Evolutionary conservation across 2,329 filamentous ascomycete species (phyloP).

Genomic region (Colletotrichum navitas): DNA sequence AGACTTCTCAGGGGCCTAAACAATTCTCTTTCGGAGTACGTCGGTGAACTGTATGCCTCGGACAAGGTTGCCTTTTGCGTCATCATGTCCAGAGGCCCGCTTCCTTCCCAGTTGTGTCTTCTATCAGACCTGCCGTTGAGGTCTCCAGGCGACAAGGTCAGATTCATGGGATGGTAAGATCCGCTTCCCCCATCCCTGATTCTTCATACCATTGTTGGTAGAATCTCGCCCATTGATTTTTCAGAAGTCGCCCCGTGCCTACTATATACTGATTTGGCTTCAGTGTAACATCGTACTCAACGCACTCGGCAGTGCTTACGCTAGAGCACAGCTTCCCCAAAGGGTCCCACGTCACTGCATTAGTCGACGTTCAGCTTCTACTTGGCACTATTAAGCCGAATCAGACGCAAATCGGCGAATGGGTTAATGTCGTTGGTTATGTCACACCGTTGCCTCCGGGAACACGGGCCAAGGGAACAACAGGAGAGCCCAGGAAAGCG

Average conservation of each 20-base stretch:
- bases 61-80: background rate
- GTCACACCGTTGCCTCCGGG: slow-evolving; percentile 56
- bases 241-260: background rate
- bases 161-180: slow-evolving; percentile 88
- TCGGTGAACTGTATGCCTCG: background rate
- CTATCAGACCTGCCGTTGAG: slow-evolving; percentile 69
- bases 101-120: slow-evolving; percentile 74
- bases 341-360: slow-evolving; percentile 60
- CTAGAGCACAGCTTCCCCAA: slow-evolving; percentile 77
- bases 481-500: slow-evolving; percentile 46
- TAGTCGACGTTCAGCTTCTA: slow-evolving; percentile 79
- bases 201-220: slow-evolving; percentile 13
- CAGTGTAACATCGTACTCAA: slow-evolving; percentile 66
- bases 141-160: slow-evolving; percentile 79
- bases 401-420: slow-evolving; percentile 79
- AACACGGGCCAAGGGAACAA: slow-evolving; percentile 33
- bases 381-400: slow-evolving; percentile 73
- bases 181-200: slow-evolving; percentile 5
- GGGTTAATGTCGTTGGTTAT: slow-evolving; percentile 92
- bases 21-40: background rate
- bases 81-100: slow-evolving; percentile 68
- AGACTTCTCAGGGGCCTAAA: too few species aligned
- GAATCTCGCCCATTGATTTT: background rate
- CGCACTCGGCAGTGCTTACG: slow-evolving; percentile 69
- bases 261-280: slow-evolving; percentile 44